Conservation (phyloP, 2,329 filamentous ascomycete genomes). For the Pseudocercospora cruenta region DNA sequence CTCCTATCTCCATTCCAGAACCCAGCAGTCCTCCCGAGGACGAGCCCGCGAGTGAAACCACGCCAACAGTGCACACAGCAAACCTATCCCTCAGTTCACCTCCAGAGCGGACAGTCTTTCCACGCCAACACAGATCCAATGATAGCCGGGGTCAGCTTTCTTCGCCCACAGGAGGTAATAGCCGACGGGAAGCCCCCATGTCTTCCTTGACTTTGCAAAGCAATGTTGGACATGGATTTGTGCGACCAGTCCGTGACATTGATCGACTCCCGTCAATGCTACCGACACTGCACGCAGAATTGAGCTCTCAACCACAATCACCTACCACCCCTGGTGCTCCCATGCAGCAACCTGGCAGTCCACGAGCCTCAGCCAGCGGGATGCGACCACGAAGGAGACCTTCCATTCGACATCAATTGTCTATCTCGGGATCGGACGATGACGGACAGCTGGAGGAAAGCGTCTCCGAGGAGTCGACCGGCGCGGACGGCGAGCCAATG, state of each 20-base stretch:
- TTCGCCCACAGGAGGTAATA: conserved; percentile 30
- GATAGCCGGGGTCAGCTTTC: conserved; percentile 41
- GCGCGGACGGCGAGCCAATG: conserved; percentile 75
- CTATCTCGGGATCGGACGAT: conserved; percentile 81
- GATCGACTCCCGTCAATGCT: conserved; percentile 85
- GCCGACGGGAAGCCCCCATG: conserved; percentile 32
- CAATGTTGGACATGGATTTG: conserved; percentile 53
- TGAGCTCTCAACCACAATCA: conserved; percentile 88
- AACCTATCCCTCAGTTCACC: conserved; percentile 69
- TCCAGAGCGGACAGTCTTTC: conserved; percentile 69
- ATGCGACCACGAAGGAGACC: conserved; percentile 70
- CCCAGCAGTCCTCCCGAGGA: conserved; percentile 53
- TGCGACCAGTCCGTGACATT: conserved; percentile 77
- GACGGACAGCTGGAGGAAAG: conserved; percentile 84
- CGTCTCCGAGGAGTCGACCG: conserved; percentile 75
- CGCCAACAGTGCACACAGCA: conserved; percentile 58
- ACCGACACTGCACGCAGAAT: conserved; percentile 67
- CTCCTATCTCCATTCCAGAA: conserved; percentile 78
- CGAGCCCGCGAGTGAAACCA: conserved; percentile 60
- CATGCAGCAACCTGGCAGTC: conserved; percentile 54
- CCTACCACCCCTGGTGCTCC: conserved; percentile 81
- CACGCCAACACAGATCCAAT: conserved; percentile 55
- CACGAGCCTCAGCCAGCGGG: conserved; percentile 51
- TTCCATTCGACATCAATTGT: conserved; percentile 86
- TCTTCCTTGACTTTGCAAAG: conserved; percentile 37